A percentile compares a stretch with the other conserved stretches of the same genome.
phyloP scores from a whole-genome alignment of 257 asterid species.

The Solanum arcanum region DNA sequence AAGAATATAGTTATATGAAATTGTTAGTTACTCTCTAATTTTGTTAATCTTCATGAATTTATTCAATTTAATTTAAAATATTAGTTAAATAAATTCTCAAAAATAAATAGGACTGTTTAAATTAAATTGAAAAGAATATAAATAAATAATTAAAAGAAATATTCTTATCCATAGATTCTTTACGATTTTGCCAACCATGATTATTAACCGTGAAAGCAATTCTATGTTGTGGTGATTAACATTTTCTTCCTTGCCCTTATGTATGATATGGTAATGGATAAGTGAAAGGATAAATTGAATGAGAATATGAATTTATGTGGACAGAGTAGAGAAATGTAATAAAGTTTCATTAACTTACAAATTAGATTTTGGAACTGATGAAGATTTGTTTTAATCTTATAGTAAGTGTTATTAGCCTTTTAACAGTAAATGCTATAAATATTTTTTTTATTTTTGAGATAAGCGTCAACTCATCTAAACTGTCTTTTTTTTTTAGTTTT shows the following conservation, averaged over 20 bases:
- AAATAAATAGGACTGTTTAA: too few species aligned
- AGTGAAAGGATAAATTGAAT: neutral
- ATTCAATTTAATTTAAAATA: too few species aligned
- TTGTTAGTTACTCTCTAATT: neutral
- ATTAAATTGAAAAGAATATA: too few species aligned
- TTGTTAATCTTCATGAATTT: neutral
- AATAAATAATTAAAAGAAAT: too few species aligned
- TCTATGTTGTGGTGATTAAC: neutral
- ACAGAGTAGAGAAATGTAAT: neutral
- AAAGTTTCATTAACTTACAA: neutral
- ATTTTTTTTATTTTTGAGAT: too few species aligned
- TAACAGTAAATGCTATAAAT: too few species aligned
- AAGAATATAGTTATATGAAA: too few species aligned
- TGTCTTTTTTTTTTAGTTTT: accelerated
- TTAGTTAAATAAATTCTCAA: neutral
- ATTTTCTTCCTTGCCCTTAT: neutral
- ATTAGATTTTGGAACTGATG: too few species aligned
- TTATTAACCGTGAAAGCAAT: neutral
- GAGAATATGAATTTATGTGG: neutral
- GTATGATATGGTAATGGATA: neutral
- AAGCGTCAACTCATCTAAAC: too few species aligned
- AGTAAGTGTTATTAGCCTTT: too few species aligned
- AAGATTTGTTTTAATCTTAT: neutral
- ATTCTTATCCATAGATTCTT: neutral
- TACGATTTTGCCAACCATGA: neutral